Base-by-base conservation (phyloP, 2,329 filamentous ascomycete genomes). In the Neospermospora avenae region DNA sequence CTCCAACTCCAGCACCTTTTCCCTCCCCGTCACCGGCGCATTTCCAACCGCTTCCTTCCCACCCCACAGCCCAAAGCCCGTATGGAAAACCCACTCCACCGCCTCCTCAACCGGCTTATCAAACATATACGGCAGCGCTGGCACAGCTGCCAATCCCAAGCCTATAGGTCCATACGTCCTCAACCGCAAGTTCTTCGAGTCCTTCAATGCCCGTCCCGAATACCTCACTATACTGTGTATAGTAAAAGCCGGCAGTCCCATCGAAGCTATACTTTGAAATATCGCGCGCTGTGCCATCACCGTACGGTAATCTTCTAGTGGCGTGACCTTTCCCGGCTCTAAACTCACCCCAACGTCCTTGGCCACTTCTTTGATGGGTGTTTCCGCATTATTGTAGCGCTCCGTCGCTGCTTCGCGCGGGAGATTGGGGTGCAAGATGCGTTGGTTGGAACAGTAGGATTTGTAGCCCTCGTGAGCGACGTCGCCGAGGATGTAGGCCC, bases 401-500 rank as follows among this genome's bases (percentile, higher is more conserved):
- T 65, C 63, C 8, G 68, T 67, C 2, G 63, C 60, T 41, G 71
- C 71, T 61, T 69, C 67, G 41, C 70, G 57, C 28, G 84, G 79
- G 13, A 87, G 73, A 10, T 86, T 80, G 0, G 91, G 91, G 67
- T 93, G 84, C 22, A 92, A 76, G 0, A 85, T 80, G 41, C 84
- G 83, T 74, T 95, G 90, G 73, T 99, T 98, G 59, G 89, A 85
- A 74, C 89, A 83, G 74, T 97, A 98, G 7, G 93, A 88, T 73
- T 97, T 96, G 80, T 96, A 98, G 5, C 95, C 93, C 75, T 99
- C 95, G 72, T 97, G 88, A 35, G 84, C 82, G 51, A 98, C 93
- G 71, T 99, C 95, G 52, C 95, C 93, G 14, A 92, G 76, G 22
- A 99, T 84, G 71, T 99, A 99, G 11, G 89, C 80, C 95, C 95